These are phyloP conservation scores for Lasiodiplodia sp. DNA, from an alignment of 2,329 filamentous ascomycete genomes.

Conservation along the genomic window DNA sequence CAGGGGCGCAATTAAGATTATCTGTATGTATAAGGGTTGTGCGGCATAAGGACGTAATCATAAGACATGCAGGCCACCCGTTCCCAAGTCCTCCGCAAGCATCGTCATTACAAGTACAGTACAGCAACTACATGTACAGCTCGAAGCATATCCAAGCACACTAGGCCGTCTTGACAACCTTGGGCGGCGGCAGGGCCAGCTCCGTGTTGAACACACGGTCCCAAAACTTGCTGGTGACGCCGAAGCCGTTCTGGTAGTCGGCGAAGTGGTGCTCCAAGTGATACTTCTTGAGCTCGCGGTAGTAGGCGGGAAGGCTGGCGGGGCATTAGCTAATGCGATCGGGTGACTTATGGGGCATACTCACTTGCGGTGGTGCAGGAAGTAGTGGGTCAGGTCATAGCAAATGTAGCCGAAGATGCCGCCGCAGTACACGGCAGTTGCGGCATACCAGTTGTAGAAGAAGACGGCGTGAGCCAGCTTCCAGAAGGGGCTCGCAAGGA, in stretches of 20 bases:
- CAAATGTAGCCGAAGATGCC: conserved; percentile 95
- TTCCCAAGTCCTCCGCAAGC: neutral
- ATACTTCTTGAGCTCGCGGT: conserved; percentile 93
- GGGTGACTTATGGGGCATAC: conserved; percentile 39
- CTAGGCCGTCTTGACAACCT: conserved; percentile 56
- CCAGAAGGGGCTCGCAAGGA: conserved; percentile 89
- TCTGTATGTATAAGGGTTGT: conserved; percentile 3
- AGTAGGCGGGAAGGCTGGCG: conserved; percentile 78
- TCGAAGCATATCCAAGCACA: neutral
- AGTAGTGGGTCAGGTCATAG: conserved; percentile 98
- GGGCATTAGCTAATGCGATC: conserved; percentile 30
- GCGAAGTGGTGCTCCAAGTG: conserved; percentile 97
- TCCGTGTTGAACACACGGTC: conserved; percentile 91
- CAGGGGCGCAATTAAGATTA: conserved; percentile 16
- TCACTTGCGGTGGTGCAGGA: conserved; percentile 91
- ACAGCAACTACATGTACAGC: conserved; percentile 21
- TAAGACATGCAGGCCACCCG: conserved; percentile 18
- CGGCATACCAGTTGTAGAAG: conserved; percentile 84
- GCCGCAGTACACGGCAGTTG: conserved; percentile 80
- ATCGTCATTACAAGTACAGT: conserved; percentile 28
- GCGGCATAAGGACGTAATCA: conserved; percentile 16
- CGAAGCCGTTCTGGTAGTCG: conserved; percentile 97
- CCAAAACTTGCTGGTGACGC: conserved; percentile 97
- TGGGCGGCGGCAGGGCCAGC: conserved; percentile 62
- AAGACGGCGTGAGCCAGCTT: conserved; percentile 85